Conservation (phyloP, 2,329 filamentous ascomycete species). For the Pseudogymnoascus sp. region DNA sequence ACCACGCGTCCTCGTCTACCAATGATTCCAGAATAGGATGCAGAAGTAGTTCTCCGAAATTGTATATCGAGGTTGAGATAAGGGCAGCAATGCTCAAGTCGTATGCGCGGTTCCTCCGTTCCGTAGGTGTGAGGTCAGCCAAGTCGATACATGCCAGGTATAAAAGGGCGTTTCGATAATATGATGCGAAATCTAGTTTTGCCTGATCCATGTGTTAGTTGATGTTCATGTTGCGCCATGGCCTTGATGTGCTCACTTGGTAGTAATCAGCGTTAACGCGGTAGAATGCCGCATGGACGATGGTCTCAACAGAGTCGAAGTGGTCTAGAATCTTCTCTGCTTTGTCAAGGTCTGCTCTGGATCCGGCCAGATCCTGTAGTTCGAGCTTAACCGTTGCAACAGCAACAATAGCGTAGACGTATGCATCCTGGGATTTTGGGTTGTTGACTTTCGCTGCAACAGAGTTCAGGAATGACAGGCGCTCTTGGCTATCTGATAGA, state of each 20-base stretch:
- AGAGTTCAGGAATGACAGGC: conserved; percentile 73
- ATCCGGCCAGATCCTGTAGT: conserved; percentile 70
- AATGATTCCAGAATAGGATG: conserved; percentile 92
- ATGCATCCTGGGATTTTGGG: conserved; percentile 87
- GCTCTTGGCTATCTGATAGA: conserved; percentile 70
- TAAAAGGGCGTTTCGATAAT: conserved; percentile 95
- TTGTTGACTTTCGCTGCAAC: conserved; percentile 86
- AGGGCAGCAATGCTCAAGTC: conserved; percentile 88
- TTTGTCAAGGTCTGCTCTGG: conserved; percentile 77
- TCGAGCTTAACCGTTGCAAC: conserved; percentile 82
- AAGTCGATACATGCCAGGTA: conserved; percentile 95
- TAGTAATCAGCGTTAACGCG: conserved; percentile 92
- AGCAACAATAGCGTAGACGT: conserved; percentile 87
- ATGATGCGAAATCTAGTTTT: conserved; percentile 87
- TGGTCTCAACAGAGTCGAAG: conserved; percentile 91
- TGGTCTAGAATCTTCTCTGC: conserved; percentile 82
- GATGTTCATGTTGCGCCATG: background rate
- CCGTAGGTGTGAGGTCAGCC: conserved; percentile 61
- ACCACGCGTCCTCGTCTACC: conserved; percentile 71
- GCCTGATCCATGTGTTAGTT: conserved; percentile 37
- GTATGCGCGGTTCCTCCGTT: conserved; percentile 79
- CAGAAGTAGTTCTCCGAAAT: conserved; percentile 96
- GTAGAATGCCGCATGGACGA: conserved; percentile 95
- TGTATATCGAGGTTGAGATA: conserved; percentile 94
- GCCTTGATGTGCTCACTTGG: conserved; percentile 45